Base-by-base conservation (phyloP, 129 eudicot genomes). In the Tanacetum coccineum region DNA sequence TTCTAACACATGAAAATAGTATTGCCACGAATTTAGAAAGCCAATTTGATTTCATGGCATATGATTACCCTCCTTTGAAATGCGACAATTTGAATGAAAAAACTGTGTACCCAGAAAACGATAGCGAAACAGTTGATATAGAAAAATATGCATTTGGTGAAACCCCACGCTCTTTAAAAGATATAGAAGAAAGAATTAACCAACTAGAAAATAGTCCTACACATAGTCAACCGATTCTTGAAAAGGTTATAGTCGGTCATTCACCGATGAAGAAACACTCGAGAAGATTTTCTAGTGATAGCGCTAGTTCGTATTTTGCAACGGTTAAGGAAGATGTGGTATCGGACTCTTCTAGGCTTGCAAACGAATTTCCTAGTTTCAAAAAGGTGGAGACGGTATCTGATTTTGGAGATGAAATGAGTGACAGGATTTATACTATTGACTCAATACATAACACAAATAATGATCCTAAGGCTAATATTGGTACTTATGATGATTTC, bases 121-220 rank as follows among this genome's bases (percentile, higher is more conserved):
- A 83, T 13, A 74, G 74, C 21, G 95, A 82, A 42, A 48, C 68
- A 12, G 83, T 80, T 46, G 98, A 86, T 73, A 67, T 88, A 4
- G 98, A 88, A 75, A 93, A 88, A 47, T 88, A 86, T 54, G 86
- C 95, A 11, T 84, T 84, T 58, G 89, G 87, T n/a, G 98, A 88
- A 78, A 86, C 92, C 18, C 92, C 98, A 5, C 74, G 71, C 19
- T 75, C 89, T 54, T 73, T 93, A 66, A 86, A 82, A 63, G 90
- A 88, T 67, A 67, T 92, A 70, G 96, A 93, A 74, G 70, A 73
- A 69, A 70, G 98, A 44, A 86, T 93, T 66, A 80, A 84, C 53
- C 87, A 80, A 57, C 55, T 88, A 83, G 96, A 93, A 47, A 77
- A 56, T 70, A 86, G 72, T 59, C 96, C 96, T 9, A 74, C 74